Percentiles rank a stretch among this genome's conserved stretches.
Evolutionary conservation across 2,329 filamentous ascomycete genomes (phyloP).

Genomic region (Trichophyton simii): DNA sequence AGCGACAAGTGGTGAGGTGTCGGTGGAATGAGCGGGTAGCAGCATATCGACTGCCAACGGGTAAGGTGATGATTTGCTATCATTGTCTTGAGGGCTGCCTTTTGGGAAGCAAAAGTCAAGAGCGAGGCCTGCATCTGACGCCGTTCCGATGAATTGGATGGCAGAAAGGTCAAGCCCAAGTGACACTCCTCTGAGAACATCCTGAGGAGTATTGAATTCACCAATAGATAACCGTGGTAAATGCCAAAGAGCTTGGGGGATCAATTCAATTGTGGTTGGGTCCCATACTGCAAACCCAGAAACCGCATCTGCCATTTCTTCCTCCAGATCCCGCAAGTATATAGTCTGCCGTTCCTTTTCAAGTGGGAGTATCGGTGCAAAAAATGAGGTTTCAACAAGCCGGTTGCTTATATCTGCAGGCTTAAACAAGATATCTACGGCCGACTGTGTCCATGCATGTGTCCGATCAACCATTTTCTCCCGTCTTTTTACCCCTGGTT

Average conservation of each 20-base stretch:
- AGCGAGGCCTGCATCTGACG: constrained; percentile 76
- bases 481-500: constrained; percentile 57
- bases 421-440: constrained; percentile 39
- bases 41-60: constrained; percentile 71
- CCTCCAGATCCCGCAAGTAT: constrained; percentile 63
- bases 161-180: constrained; percentile 71
- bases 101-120: constrained; percentile 64
- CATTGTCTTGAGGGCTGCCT: constrained; percentile 12
- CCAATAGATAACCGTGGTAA: constrained; percentile 67
- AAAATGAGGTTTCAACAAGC: constrained; percentile 38
- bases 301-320: constrained; percentile 46
- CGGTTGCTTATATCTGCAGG: constrained; percentile 18
- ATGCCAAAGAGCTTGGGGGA: constrained; percentile 47
- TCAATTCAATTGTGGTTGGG: constrained; percentile 52
- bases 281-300: constrained; percentile 70
- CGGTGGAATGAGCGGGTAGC: constrained; percentile 47
- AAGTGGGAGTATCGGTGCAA: constrained; percentile 59
- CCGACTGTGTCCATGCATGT: constrained; percentile 64
- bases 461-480: constrained; percentile 78
- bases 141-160: constrained; percentile 58
- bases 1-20: constrained; percentile 48
- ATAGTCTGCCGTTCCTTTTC: constrained; percentile 62
- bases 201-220: constrained; percentile 56
- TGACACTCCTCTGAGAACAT: constrained; percentile 61
- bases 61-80: constrained; percentile 15